phyloP scores from a whole-genome alignment of 352 stramenopile genomes.

The Globisporangium parvum region DNA sequence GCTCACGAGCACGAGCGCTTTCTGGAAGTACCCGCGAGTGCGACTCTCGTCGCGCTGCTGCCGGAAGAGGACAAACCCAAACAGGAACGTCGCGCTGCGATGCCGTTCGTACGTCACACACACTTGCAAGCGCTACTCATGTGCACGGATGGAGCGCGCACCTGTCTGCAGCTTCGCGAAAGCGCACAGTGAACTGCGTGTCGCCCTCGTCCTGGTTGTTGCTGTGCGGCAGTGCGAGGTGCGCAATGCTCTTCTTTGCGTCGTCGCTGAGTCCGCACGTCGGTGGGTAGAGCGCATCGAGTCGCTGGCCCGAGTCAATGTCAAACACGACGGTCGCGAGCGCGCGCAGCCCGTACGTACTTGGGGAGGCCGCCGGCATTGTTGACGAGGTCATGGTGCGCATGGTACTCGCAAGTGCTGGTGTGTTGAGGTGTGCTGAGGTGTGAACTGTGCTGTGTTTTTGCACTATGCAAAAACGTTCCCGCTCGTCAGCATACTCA shows the following conservation, averaged over 20 bases:
- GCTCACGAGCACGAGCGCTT: constrained; percentile 75
- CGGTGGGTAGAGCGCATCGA: constrained; percentile 56
- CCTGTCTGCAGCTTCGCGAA: constrained; percentile 32
- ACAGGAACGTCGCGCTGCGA: constrained; percentile 42
- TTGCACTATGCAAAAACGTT: too few species aligned
- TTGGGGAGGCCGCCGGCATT: background rate
- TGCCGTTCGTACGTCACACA: background rate
- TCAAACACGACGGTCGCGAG: constrained; percentile 80
- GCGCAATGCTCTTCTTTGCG: constrained; percentile 60
- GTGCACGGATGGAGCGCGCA: constrained; percentile 2
- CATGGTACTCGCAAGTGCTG: too few species aligned
- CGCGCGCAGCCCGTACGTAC: constrained; percentile 41
- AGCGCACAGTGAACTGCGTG: constrained; percentile 80
- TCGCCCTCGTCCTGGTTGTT: constrained; percentile 86
- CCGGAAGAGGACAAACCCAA: constrained; percentile 82
- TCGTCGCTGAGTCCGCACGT: constrained; percentile 36
- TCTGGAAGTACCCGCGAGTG: constrained; percentile 79
- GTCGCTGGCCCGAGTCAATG: constrained; percentile 66
- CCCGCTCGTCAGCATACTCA: too few species aligned
- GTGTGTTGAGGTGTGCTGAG: too few species aligned
- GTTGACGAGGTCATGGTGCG: background rate
- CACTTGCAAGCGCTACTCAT: background rate
- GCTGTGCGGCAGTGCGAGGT: constrained; percentile 79
- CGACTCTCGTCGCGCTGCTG: constrained; percentile 67
- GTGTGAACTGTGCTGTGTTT: too few species aligned